Evolutionary conservation across 2,329 filamentous ascomycete genomes (phyloP).

Genomic region (Pseudogymnoascus sp.): DNA sequence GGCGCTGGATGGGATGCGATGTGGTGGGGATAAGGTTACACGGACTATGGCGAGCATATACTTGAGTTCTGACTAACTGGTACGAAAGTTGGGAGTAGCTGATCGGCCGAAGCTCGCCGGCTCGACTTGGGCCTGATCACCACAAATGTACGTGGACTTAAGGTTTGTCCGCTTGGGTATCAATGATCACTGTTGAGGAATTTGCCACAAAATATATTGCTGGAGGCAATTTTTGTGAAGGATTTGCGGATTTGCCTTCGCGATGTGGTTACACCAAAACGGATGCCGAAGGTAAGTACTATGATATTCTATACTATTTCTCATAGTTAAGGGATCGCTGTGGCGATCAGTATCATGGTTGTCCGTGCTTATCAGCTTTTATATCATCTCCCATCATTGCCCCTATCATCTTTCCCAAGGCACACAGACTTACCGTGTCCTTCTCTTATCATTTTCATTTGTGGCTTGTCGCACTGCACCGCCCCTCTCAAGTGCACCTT

Average conservation of each 20-base stretch:
- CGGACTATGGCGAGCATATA: neutral
- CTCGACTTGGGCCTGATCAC: neutral
- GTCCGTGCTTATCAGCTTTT: neutral
- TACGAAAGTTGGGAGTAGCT: neutral
- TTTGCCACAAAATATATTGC: neutral
- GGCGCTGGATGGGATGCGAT: neutral
- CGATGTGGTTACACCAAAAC: constrained; percentile 1
- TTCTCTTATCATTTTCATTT: neutral
- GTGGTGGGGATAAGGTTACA: constrained; percentile 7
- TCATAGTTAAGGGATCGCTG: neutral
- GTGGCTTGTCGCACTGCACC: neutral
- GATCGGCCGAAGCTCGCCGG: neutral
- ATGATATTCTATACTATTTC: neutral
- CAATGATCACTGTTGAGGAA: neutral
- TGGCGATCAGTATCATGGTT: neutral
- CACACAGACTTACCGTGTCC: neutral
- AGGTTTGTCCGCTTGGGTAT: neutral
- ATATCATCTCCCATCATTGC: neutral
- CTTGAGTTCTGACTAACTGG: neutral
- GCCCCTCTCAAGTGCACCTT: neutral
- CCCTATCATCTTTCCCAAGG: neutral
- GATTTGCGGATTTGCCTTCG: neutral
- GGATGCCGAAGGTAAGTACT: neutral
- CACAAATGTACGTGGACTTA: neutral
- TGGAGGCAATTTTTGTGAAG: neutral